Conservation (phyloP, 2,329 filamentous ascomycete genomes). For the Cercospora sesami region DNA sequence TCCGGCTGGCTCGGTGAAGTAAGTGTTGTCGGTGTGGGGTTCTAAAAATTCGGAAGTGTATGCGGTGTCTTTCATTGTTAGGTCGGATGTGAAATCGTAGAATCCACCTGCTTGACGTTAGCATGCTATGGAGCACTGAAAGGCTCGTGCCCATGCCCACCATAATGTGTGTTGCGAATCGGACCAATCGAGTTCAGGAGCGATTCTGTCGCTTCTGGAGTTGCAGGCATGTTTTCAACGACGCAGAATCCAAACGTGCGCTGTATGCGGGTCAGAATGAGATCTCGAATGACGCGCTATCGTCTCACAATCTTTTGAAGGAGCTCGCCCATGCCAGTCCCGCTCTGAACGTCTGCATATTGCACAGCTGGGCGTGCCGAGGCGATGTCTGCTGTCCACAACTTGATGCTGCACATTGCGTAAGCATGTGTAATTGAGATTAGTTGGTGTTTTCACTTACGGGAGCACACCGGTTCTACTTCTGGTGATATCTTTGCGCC, state of each 20-base stretch:
- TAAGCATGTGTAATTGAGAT: background rate
- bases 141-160: too few relatives aligned
- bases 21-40: constrained; percentile 91
- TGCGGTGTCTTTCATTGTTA: constrained; percentile 66
- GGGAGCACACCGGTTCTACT: constrained; percentile 26
- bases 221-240: constrained; percentile 67
- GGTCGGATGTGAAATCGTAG: constrained; percentile 86
- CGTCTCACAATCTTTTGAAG: constrained; percentile 29
- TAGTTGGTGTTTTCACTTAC: background rate
- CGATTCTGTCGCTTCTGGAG: constrained; percentile 69
- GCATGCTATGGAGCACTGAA: too few relatives aligned
- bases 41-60: constrained; percentile 83
- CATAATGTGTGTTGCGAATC: constrained; percentile 89
- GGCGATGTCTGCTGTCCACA: constrained; percentile 33
- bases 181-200: constrained; percentile 80
- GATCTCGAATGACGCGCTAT: background rate
- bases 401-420: constrained; percentile 5
- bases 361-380: constrained; percentile 32
- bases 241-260: constrained; percentile 73
- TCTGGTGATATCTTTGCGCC: constrained; percentile 14
- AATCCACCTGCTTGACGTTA: constrained; percentile 53
- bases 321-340: constrained; percentile 31
- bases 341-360: constrained; percentile 23
- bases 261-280: background rate
- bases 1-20: constrained; percentile 89